Percentiles rank a stretch among this genome's conserved stretches.
These are phyloP conservation scores for Metschnikowia matae DNA, from an alignment of 805 yeast species.

Conservation along the genomic window DNA sequence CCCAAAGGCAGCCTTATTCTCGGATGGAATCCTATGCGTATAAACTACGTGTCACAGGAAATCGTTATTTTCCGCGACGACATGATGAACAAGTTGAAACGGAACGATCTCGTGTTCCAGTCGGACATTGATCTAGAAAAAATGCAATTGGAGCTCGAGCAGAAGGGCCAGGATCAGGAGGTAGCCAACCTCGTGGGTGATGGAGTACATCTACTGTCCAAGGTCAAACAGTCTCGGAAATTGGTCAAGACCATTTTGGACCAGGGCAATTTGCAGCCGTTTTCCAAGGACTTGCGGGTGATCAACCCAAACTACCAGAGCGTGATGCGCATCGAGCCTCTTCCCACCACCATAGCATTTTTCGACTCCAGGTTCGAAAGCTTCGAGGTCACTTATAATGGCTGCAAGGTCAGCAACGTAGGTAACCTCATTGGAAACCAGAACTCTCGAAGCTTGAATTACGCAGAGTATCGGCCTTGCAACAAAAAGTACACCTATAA, in stretches of 20 bases:
- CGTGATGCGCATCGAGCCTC: slow-evolving; percentile 65
- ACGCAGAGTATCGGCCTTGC: slow-evolving; percentile 70
- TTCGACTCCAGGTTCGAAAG: slow-evolving; percentile 67
- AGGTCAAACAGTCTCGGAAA: slow-evolving; percentile 58
- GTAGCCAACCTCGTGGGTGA: slow-evolving; percentile 18
- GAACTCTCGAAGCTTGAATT: slow-evolving; percentile 45
- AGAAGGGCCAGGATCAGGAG: slow-evolving; percentile 20
- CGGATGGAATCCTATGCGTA: slow-evolving; percentile 72
- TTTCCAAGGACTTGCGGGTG: slow-evolving; percentile 56
- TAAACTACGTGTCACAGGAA: slow-evolving; percentile 81
- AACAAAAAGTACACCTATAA: slow-evolving; percentile 47
- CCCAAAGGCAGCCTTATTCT: slow-evolving; percentile 25
- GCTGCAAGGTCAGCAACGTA: slow-evolving; percentile 74
- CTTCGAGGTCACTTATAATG: slow-evolving; percentile 75
- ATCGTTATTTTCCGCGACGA: slow-evolving; percentile 73
- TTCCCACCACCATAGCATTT: slow-evolving; percentile 64
- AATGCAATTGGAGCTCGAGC: slow-evolving; percentile 20
- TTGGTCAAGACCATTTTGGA: slow-evolving; percentile 77
- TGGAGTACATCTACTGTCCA: slow-evolving; percentile 35
- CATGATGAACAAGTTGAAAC: slow-evolving; percentile 60
- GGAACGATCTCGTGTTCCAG: slow-evolving; percentile 61
- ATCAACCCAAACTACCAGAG: slow-evolving; percentile 68
- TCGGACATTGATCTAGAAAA: slow-evolving; percentile 30
- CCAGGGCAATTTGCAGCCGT: slow-evolving; percentile 87
- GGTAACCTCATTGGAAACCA: slow-evolving; percentile 43